Conservation (phyloP, 1,139 yeast species). For the Kodamaea alishanica region DNA sequence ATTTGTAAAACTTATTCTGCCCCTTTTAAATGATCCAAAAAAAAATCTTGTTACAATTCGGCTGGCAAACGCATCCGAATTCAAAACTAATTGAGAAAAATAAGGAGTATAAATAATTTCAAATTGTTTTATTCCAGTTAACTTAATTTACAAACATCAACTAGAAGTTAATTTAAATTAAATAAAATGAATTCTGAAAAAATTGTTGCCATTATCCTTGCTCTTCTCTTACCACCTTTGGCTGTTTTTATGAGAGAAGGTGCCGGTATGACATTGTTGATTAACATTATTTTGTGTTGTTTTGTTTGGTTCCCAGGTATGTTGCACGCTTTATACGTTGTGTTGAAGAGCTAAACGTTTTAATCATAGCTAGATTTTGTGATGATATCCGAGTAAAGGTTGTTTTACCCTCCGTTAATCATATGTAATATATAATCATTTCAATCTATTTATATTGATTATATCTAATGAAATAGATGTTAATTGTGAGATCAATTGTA, state of each 20-base stretch:
- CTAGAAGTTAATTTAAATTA: background rate
- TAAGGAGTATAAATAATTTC: background rate
- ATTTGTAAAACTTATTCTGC: no score
- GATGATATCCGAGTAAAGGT: no score
- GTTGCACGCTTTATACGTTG: constrained; percentile 66
- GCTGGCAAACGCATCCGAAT: no score
- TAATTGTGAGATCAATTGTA: no score
- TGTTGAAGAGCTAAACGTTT: constrained; percentile 28
- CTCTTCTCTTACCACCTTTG: constrained; percentile 64
- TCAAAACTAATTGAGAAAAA: background rate
- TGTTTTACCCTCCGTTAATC: no score
- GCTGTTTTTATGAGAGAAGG: constrained; percentile 69
- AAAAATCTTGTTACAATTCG: no score
- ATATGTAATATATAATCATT: no score
- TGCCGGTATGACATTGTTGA: constrained; percentile 55
- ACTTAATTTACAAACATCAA: background rate
- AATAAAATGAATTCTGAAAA: constrained; percentile 40
- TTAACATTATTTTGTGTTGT: constrained; percentile 58
- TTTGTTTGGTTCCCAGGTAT: constrained; percentile 76
- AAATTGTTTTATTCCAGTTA: background rate
- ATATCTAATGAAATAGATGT: no score
- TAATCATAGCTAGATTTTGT: no score
- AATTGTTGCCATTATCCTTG: constrained; percentile 44
- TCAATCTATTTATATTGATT: no score
- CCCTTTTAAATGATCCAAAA: no score